A percentile compares a stretch with the other conserved stretches of the same genome.
These are phyloP conservation scores for Pseudodiploospora longispora DNA, from an alignment of 2,329 filamentous ascomycete genomes.

Conservation along the genomic window DNA sequence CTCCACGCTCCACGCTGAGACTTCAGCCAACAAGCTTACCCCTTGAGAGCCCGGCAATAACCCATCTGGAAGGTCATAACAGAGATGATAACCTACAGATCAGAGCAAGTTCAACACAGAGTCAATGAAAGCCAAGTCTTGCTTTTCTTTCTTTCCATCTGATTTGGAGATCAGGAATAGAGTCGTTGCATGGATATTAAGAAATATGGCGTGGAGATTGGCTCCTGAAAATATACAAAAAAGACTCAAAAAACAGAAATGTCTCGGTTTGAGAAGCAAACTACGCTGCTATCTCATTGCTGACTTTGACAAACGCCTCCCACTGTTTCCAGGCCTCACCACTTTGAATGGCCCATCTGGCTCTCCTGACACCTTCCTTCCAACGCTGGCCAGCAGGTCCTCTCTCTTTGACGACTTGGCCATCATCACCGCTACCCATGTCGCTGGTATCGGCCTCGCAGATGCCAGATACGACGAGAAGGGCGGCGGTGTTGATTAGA, in stretches of 20 bases:
- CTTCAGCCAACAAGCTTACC: too few species aligned
- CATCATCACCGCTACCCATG: slow-evolving; percentile 75
- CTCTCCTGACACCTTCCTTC: slow-evolving; percentile 88
- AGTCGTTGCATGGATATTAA: too few species aligned
- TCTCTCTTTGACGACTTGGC: slow-evolving; percentile 69
- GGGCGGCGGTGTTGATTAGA: slow-evolving; percentile 82
- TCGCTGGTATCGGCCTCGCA: slow-evolving; percentile 75
- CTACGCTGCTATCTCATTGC: slow-evolving; percentile 43
- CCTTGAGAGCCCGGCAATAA: too few species aligned
- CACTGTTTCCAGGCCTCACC: slow-evolving; percentile 80
- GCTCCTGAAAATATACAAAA: too few species aligned
- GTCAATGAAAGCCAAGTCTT: too few species aligned
- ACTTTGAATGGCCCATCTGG: slow-evolving; percentile 80
- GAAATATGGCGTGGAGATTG: too few species aligned
- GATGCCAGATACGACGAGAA: slow-evolving; percentile 78
- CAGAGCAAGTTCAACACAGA: too few species aligned
- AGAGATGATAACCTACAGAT: too few species aligned
- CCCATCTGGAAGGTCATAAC: too few species aligned
- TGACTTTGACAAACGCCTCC: slow-evolving; percentile 74
- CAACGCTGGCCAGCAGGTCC: slow-evolving; percentile 82
- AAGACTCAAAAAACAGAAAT: background rate
- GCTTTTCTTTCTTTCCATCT: too few species aligned
- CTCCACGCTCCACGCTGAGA: too few species aligned
- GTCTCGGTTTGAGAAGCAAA: background rate
- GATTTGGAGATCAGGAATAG: too few species aligned